These are phyloP conservation scores for Bryoglossum gracile DNA, from an alignment of 495 filamentous ascomycete genomes.

Conservation along the genomic window DNA sequence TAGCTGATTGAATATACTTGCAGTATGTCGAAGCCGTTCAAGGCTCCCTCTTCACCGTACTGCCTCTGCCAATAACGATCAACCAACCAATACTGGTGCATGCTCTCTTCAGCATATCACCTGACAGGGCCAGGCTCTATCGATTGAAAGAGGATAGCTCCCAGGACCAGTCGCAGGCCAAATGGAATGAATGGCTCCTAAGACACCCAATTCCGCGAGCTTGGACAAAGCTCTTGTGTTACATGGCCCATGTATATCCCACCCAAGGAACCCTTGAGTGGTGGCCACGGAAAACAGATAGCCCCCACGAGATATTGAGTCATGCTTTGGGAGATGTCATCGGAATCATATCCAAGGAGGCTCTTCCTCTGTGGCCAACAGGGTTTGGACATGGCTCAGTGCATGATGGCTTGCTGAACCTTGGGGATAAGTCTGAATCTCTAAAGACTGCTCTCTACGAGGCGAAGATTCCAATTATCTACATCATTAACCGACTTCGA, in stretches of 20 bases:
- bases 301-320: conserved; percentile 4
- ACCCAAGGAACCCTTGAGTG: conserved; percentile 1
- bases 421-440: not conserved
- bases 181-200: conserved; percentile 36
- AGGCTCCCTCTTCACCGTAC: conserved; percentile 32
- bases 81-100: conserved; percentile 37
- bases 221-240: conserved; percentile 26
- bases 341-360: conserved; percentile 9
- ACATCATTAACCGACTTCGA: conserved; percentile 5
- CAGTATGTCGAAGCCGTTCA: conserved; percentile 1
- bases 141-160: conserved; percentile 20
- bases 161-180: conserved; percentile 21
- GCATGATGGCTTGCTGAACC: conserved; percentile 7
- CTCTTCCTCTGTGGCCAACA: conserved; percentile 16
- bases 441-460: conserved; percentile 13
- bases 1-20: not conserved
- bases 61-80: conserved; percentile 32
- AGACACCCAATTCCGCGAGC: conserved; percentile 25
- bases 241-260: conserved; percentile 6
- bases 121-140: conserved; percentile 33
- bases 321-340: conserved; percentile 10
- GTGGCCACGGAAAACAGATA: conserved; percentile 8
- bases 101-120: conserved; percentile 34
- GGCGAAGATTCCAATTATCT: conserved; percentile 16
- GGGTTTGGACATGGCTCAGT: conserved; percentile 6